phyloP scores from a whole-genome alignment of 192 early-diverging fungal species.

The Umbelopsis sp. region DNA sequence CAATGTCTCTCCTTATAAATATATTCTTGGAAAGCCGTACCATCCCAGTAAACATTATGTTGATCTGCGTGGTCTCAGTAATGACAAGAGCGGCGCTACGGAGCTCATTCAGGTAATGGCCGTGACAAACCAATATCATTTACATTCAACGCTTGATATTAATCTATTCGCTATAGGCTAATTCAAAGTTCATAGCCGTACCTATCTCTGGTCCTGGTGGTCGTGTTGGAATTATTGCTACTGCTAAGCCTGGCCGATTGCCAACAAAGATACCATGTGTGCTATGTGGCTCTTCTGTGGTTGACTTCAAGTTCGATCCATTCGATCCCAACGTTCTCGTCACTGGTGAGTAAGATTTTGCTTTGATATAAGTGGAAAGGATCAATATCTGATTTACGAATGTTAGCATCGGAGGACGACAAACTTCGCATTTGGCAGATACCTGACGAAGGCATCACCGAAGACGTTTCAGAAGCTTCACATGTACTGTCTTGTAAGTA shows the following conservation, averaged over 20 bases:
- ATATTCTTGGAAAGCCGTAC: constrained; percentile 59
- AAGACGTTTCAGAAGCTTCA: constrained; percentile 51
- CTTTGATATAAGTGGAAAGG: not conserved
- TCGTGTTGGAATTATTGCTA: constrained; percentile 70
- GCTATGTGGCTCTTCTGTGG: constrained; percentile 61
- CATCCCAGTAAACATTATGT: constrained; percentile 69
- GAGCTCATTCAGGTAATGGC: constrained; percentile 58
- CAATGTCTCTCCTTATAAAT: constrained; percentile 58
- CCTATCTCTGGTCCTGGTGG: constrained; percentile 81
- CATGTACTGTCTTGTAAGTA: constrained; percentile 26
- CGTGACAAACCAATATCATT: constrained; percentile 43
- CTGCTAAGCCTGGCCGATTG: constrained; percentile 69
- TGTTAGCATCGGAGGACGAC: constrained; percentile 61
- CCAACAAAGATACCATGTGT: constrained; percentile 60
- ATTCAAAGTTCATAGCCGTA: constrained; percentile 66
- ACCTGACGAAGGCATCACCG: constrained; percentile 57
- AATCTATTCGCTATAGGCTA: constrained; percentile 40
- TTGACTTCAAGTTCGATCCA: constrained; percentile 73
- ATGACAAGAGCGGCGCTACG: constrained; percentile 54
- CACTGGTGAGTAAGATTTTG: constrained; percentile 36
- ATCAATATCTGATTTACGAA: not conserved
- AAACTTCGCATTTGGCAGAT: constrained; percentile 59
- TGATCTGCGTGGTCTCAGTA: constrained; percentile 58
- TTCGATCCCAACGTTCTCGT: constrained; percentile 63
- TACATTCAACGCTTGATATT: constrained; percentile 33